Evolutionary conservation across 192 early-diverging fungal species (phyloP).

Genomic region (Anaeromyces robustus): DNA sequence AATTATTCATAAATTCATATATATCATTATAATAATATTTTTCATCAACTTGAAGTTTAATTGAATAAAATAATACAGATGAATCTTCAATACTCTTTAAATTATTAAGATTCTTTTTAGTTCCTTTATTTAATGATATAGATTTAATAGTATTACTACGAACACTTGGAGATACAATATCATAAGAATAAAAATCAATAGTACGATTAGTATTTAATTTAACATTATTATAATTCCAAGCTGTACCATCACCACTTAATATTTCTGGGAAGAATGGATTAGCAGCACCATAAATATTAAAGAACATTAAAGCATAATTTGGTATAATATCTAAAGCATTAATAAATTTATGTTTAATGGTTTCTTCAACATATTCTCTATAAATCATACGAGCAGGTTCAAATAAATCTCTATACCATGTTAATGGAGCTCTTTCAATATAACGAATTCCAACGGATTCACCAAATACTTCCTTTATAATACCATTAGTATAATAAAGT

Average conservation of each 20-base stretch:
- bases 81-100: neutral
- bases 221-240: neutral
- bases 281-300: neutral
- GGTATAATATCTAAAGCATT: neutral
- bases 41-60: neutral
- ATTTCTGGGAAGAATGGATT: neutral
- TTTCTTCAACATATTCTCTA: neutral
- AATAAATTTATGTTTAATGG: neutral
- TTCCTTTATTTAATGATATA: neutral
- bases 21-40: neutral
- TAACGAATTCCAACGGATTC: neutral
- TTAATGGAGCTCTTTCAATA: neutral
- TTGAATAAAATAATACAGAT: neutral
- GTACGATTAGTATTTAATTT: neutral
- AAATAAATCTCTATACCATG: neutral
- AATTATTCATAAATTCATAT: neutral
- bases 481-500: neutral
- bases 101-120: neutral
- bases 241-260: neutral
- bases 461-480: neutral
- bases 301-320: neutral
- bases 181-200: neutral
- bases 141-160: neutral
- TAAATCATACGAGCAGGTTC: neutral
- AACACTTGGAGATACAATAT: neutral